phyloP scores from a whole-genome alignment of 345 rosid species.

The Luvunga scandens region DNA sequence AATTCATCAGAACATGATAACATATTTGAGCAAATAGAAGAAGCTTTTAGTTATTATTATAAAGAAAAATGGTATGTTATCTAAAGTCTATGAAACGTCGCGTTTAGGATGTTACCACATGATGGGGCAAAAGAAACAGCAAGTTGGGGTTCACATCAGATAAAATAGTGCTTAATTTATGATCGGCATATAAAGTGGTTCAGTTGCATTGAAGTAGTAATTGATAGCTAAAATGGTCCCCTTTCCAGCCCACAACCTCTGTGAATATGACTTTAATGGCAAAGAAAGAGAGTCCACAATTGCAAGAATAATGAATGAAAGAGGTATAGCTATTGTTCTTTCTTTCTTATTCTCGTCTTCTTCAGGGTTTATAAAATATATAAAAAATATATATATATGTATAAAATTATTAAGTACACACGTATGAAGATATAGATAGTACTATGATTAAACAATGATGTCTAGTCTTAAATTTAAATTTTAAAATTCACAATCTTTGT shows the following conservation, averaged over 20 bases:
- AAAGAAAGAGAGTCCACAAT: conserved; percentile 22
- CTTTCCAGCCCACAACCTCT: conserved; percentile 30
- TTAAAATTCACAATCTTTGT: too few relatives aligned
- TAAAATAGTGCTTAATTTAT: conserved; percentile 19
- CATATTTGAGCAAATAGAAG: neutral
- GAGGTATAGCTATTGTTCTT: conserved; percentile 14
- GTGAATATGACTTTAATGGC: conserved; percentile 46
- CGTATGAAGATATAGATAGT: too few relatives aligned
- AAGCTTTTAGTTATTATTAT: neutral
- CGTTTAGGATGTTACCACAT: neutral
- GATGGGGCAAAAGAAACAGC: conserved; percentile 1
- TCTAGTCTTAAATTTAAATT: too few relatives aligned
- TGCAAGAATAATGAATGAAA: conserved; percentile 23
- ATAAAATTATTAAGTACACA: too few relatives aligned
- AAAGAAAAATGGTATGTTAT: neutral
- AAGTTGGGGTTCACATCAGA: conserved; percentile 19
- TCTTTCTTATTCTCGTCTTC: neutral
- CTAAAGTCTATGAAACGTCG: neutral
- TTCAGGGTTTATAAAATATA: neutral
- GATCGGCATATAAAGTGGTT: conserved; percentile 24
- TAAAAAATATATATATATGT: neutral
- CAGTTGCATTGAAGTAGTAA: conserved; percentile 34
- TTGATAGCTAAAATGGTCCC: conserved; percentile 35
- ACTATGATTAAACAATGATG: too few relatives aligned
- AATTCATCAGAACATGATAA: neutral